Percentiles rank a stretch among this genome's conserved stretches.
Evolutionary conservation across 345 rosid species (phyloP).

Genomic region (Linum usitatissimum): DNA sequence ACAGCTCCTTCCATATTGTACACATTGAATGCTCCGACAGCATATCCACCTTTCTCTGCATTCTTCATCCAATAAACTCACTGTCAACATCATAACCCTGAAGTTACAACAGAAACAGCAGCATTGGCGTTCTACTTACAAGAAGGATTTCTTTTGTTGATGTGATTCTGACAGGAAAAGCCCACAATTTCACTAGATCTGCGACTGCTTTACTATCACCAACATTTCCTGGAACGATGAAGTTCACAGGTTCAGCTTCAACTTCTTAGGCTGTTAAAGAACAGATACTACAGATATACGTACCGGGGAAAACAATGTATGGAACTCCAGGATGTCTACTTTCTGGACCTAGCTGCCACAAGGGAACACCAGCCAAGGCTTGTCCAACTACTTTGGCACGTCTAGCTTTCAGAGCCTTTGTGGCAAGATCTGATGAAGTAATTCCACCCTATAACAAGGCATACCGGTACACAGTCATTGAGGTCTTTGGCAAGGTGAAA

Average conservation of each 20-base stretch:
- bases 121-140: conserved; percentile 28
- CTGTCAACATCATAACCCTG: conserved; percentile 17
- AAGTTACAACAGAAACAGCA: conserved; percentile 1
- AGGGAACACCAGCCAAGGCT: conserved; percentile 91
- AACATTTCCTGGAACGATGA: conserved; percentile 61
- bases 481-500: background rate
- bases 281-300: conserved; percentile 1
- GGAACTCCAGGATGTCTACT: conserved; percentile 97
- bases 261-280: background rate
- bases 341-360: conserved; percentile 95
- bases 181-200: conserved; percentile 86
- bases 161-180: conserved; percentile 43
- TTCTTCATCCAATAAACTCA: conserved; percentile 30
- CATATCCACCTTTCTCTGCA: conserved; percentile 84
- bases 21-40: conserved; percentile 94
- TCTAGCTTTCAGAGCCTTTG: conserved; percentile 83
- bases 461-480: background rate
- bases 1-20: conserved; percentile 89
- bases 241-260: background rate
- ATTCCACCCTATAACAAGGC: conserved; percentile 66
- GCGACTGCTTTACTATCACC: conserved; percentile 71
- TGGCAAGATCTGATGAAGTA: conserved; percentile 95
- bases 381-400: conserved; percentile 85
- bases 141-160: conserved; percentile 63
- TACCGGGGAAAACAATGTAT: conserved; percentile 93